A percentile compares a stretch with the other conserved stretches of the same genome.
Conservation (phyloP, 768 basidiomycete genomes). For the Roridomyces roridus region DNA sequence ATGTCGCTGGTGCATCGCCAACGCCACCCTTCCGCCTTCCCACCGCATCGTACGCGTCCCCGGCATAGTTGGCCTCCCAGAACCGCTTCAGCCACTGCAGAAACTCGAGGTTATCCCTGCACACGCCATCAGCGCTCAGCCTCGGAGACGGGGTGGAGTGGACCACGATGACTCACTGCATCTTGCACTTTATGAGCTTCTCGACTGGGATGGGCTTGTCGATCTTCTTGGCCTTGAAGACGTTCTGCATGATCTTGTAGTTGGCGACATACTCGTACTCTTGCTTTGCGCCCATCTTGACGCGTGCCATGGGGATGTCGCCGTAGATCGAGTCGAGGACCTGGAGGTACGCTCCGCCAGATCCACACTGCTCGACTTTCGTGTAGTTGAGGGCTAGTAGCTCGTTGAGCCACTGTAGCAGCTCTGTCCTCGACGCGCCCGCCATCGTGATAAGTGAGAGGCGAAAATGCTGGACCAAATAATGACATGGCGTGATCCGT, state of each 20-base stretch:
- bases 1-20: slow-evolving; percentile 5
- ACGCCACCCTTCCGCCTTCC: slow-evolving; percentile 76
- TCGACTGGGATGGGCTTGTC: slow-evolving; percentile 98
- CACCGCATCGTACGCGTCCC: slow-evolving; percentile 45
- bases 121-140: background rate
- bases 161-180: slow-evolving; percentile 74
- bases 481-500: no score
- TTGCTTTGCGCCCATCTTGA: slow-evolving; percentile 95
- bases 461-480: background rate
- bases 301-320: slow-evolving; percentile 87
- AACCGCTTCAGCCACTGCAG: slow-evolving; percentile 95
- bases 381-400: slow-evolving; percentile 89
- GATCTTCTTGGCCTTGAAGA: slow-evolving; percentile 90
- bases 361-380: slow-evolving; percentile 91
- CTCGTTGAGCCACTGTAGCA: slow-evolving; percentile 92
- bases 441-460: slow-evolving; percentile 48
- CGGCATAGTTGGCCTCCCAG: slow-evolving; percentile 73
- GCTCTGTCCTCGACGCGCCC: slow-evolving; percentile 78
- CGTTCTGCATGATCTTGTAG: slow-evolving; percentile 92
- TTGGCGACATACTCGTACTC: slow-evolving; percentile 96
- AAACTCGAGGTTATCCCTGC: slow-evolving; percentile 96
- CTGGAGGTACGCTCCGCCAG: slow-evolving; percentile 94
- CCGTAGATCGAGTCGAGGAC: slow-evolving; percentile 93
- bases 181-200: slow-evolving; percentile 94
- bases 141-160: background rate